Conservation (phyloP, 768 basidiomycete genomes). For the Rhodotorula paludigena region DNA sequence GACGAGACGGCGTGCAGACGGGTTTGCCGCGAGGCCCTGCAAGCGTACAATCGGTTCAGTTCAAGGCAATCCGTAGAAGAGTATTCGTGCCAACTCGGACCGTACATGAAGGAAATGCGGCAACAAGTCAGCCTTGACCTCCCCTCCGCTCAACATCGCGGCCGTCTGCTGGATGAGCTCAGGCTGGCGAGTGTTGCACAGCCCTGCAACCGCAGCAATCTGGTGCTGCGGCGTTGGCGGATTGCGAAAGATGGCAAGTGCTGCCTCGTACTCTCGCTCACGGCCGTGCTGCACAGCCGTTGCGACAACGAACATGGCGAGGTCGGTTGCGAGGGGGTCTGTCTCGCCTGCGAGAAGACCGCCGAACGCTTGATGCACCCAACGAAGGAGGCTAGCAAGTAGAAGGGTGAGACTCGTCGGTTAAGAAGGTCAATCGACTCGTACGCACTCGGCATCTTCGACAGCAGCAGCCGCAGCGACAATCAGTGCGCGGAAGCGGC, state of each 20-base stretch:
- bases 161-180: conserved; percentile 51
- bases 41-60: neutral
- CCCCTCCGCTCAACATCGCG: conserved; percentile 51
- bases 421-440: neutral
- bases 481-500: conserved; percentile 56
- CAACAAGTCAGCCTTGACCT: conserved; percentile 46
- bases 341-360: conserved; percentile 66
- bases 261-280: conserved; percentile 64
- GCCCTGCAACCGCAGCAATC: conserved; percentile 59
- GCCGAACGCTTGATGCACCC: conserved; percentile 65
- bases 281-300: conserved; percentile 73
- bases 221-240: conserved; percentile 71
- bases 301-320: conserved; percentile 51
- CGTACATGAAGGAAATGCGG: conserved; percentile 12
- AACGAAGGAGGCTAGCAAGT: conserved; percentile 60
- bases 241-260: conserved; percentile 59
- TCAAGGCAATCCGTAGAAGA: too few species aligned
- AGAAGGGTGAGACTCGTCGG: conserved; percentile 47
- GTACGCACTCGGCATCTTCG: conserved; percentile 12
- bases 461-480: conserved; percentile 10
- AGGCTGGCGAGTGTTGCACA: conserved; percentile 60
- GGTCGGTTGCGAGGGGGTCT: conserved; percentile 75
- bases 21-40: conserved; percentile 28
- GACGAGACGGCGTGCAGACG: conserved; percentile 12
- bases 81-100: neutral